Evolutionary conservation across 2,329 filamentous ascomycete species (phyloP), one percentile per base, ranked within the genome.

Genomic region (Fusarium goolgardi): DNA sequence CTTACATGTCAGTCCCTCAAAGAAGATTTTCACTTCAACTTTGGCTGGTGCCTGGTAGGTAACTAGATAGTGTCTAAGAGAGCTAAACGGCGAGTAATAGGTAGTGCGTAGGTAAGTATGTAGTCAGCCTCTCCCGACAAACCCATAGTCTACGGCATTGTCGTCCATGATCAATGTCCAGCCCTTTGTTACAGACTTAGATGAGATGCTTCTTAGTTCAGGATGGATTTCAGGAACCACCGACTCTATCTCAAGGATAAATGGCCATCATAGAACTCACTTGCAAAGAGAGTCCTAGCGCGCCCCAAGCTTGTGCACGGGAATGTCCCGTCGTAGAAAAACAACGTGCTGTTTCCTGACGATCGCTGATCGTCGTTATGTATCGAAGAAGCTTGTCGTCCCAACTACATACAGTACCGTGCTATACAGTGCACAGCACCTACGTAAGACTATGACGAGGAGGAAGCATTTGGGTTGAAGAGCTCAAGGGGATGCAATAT

Each of bases 1-100:
- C 59, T 64, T 60, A 65, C 55, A 70, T 67, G 65, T 61, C 65
- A 72, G 71, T 60, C 51, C 54, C 23, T 47, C 40, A 50, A 31
- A 55, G 58, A 52, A 52, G 52, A 52, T 53, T 50, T 53, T 55
- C 47, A 40, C 47, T 52, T 18, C 43, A 49, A 32, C 52, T 62
- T 46, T 63, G 27, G 27, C 27, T 11, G 27, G 27, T 63, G 27
- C 10, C 27, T 11, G 27, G 27, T 29, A 29, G 27, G 56, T 29
- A 49, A 40, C 35, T 29, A 49, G 40, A 35, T 57, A 31, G 46
- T 52, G 37, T 15, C 54, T 21, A 25, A 35, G 41, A 55, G 27
- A 27, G n/a, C 15, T 37, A 51, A 40, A 55, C 53, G 18, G 32
- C 21, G 16, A 23, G 23, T 21, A 15, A 39, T 21, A 20, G 35